Conservation (phyloP, 257 asterid species). For the Petunia secreta region DNA sequence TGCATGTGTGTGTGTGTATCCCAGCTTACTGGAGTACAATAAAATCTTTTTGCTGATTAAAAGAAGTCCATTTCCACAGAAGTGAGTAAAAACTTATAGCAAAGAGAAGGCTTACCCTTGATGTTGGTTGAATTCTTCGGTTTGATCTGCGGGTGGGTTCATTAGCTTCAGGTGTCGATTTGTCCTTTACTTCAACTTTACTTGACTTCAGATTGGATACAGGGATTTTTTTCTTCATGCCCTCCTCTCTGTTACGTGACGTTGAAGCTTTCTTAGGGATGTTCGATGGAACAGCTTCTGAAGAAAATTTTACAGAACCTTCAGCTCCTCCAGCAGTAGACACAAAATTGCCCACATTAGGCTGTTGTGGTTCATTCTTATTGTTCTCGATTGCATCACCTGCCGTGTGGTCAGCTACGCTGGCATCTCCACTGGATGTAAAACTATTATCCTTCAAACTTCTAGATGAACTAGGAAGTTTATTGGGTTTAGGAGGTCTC, state of each 20-base stretch:
- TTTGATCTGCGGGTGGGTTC: constrained; percentile 91
- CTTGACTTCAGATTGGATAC: constrained; percentile 50
- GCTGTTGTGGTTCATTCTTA: constrained; percentile 55
- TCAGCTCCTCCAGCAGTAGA: constrained; percentile 52
- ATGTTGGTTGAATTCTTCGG: constrained; percentile 96
- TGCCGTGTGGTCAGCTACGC: constrained; percentile 37
- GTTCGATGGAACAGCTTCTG: constrained; percentile 50
- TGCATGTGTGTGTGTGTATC: background rate
- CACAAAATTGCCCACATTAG: constrained; percentile 41
- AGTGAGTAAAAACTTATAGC: background rate
- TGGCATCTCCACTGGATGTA: constrained; percentile 44
- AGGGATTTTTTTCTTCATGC: constrained; percentile 55
- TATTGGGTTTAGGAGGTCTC: constrained; percentile 57
- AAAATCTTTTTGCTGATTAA: constrained; percentile 8
- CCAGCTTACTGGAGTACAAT: background rate
- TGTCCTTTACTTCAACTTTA: constrained; percentile 52
- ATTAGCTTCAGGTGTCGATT: constrained; percentile 42
- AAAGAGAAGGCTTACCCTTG: constrained; percentile 63
- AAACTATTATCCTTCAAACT: constrained; percentile 54
- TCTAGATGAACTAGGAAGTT: constrained; percentile 68
- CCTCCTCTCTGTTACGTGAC: constrained; percentile 50
- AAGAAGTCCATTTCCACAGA: background rate
- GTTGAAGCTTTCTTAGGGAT: constrained; percentile 53
- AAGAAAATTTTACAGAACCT: constrained; percentile 48
- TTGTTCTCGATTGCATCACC: constrained; percentile 50